These are phyloP conservation scores for Hygrophorus russula DNA, from an alignment of 768 basidiomycete genomes.

Conservation along the genomic window DNA sequence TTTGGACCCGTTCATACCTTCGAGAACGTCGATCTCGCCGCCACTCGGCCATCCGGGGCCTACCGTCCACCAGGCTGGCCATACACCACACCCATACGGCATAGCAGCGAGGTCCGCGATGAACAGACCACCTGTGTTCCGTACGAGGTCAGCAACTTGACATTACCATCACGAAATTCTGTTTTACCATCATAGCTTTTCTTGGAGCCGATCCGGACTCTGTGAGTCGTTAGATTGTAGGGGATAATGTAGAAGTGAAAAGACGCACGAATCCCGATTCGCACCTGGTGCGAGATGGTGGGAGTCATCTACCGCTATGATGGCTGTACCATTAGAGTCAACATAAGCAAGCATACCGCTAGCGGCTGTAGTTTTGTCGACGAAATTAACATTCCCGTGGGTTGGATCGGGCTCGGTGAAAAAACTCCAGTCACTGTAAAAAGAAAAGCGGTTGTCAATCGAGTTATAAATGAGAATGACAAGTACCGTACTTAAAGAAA, in stretches of 20 bases:
- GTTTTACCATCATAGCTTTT: too few relatives aligned
- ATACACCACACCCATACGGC: constrained; percentile 61
- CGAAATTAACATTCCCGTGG: constrained; percentile 55
- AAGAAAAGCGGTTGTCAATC: too few relatives aligned
- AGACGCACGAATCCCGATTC: constrained; percentile 42
- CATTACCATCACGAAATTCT: too few relatives aligned
- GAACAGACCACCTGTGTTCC: constrained; percentile 56
- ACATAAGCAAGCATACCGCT: constrained; percentile 49
- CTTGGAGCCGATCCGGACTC: constrained; percentile 58
- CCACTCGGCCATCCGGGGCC: constrained; percentile 40
- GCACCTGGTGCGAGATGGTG: constrained; percentile 35
- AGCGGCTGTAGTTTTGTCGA: constrained; percentile 33
- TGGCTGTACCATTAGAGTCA: constrained; percentile 41
- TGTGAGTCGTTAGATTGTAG: constrained; percentile 14
- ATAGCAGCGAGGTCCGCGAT: constrained; percentile 61
- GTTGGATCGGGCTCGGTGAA: constrained; percentile 58
- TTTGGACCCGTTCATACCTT: too few relatives aligned
- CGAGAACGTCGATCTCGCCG: constrained; percentile 48
- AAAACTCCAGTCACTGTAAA: constrained; percentile 55
- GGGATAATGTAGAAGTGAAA: constrained; percentile 1
- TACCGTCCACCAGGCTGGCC: constrained; percentile 45
- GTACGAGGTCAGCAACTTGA: too few relatives aligned
- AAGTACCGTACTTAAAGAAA: too few relatives aligned
- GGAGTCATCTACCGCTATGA: constrained; percentile 53
- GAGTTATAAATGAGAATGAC: too few relatives aligned